Base-by-base conservation (phyloP, 305 asterid genomes). In the Ajuga reptans region DNA sequence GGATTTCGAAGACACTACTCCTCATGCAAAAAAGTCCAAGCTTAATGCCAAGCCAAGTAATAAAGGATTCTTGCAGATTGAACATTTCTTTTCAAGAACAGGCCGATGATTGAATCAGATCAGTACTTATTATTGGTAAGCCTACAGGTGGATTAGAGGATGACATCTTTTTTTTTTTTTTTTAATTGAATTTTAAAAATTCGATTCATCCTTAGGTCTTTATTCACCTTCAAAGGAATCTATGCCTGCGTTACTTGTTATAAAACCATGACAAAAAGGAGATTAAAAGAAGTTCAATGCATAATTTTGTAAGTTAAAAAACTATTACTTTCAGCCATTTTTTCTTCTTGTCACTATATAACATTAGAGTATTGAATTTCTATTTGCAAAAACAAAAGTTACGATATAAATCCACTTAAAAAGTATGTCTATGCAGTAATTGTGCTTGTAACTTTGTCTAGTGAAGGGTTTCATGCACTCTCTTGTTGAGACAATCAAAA, bases 21-120 rank as follows among this genome's bases (percentile, higher is more conserved):
- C 77, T 53, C 72, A 59, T 69, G 66, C 78, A 4, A 85, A 75
- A 64, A 86, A 78, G 77, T 9, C 66, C 83, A 86, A 80, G 76
- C 72, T 52, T 41, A 83, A 77, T 18, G 37, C 69, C 59, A 86
- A 84, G 64, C 52, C 86, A 70, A 80, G 45, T 43, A 74, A 81
- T 49, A 82, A 74, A 61, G 93, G 97, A 29, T 72, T 71, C 73
- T 76, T 86, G 87, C 89, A 83, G 85, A 86, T 89, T 15, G 95
- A 92, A 10, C 95, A 92, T 73, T 92, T 92, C 79, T 92, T 92
- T 65, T 85, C 78, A 64, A 88, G 66, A 80, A 70, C 84, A 54
- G 78, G 80, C 14, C 51, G 75, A 61, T 81, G 79, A 84, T 49
- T 49, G 46, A 67, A 54, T 11, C 36, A 41, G 67, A 41, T 60